phyloP scores from a whole-genome alignment of 768 basidiomycete species.

The Naganishia randhawae region DNA sequence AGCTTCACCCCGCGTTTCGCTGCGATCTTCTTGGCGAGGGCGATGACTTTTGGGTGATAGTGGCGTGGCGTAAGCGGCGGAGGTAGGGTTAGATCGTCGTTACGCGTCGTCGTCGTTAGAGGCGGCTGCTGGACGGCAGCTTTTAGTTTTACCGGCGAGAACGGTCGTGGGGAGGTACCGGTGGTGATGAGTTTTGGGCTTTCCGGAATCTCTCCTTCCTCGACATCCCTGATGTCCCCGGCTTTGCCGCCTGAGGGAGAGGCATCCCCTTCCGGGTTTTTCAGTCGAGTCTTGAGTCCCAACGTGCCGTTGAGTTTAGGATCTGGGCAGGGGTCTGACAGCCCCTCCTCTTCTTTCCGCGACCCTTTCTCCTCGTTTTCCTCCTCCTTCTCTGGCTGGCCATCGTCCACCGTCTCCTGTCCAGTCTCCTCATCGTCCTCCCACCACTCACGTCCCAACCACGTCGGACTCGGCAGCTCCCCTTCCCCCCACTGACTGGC shows the following conservation, averaged over 20 bases:
- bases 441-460: not conserved
- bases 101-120: too few species aligned
- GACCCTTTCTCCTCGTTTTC: not conserved
- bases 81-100: not conserved
- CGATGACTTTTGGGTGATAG: slow-evolving; percentile 28
- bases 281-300: too few species aligned
- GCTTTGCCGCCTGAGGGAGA: not conserved
- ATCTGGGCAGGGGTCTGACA: not conserved
- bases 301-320: slow-evolving; percentile 6
- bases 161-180: not conserved
- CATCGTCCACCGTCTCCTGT: not conserved
- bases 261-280: too few species aligned
- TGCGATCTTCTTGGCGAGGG: slow-evolving; percentile 27
- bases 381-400: not conserved
- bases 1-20: slow-evolving; percentile 28
- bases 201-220: slow-evolving; percentile 14
- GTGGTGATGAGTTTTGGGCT: not conserved
- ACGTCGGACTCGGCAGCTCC: not conserved
- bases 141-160: not conserved
- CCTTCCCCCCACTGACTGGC: slow-evolving; percentile 19
- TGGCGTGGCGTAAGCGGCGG: slow-evolving; percentile 6
- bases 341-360: not conserved
- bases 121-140: not conserved
- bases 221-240: not conserved
- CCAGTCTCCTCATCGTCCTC: too few species aligned